Percentiles rank a stretch among this genome's conserved stretches.
Evolutionary conservation across 306 rosid genomes (phyloP).

Genomic region (Inga laurina): DNA sequence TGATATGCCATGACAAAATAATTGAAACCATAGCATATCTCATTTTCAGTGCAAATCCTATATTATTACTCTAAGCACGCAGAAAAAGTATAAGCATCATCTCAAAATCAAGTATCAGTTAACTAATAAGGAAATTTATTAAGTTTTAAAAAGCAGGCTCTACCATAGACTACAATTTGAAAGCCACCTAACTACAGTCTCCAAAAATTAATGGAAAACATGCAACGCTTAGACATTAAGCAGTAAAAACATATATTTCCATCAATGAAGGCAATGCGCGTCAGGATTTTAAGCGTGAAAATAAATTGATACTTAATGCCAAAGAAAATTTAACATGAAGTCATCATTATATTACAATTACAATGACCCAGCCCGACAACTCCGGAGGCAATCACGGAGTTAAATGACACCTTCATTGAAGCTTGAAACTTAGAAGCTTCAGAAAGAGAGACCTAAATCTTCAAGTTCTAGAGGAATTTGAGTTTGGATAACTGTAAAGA

Average conservation of each 20-base stretch:
- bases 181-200: not conserved
- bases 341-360: not conserved
- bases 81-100: not conserved
- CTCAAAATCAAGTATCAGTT: not conserved
- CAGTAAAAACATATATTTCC: not conserved
- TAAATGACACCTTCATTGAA: not conserved
- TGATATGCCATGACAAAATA: not conserved
- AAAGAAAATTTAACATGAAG: not conserved
- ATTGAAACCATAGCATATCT: not conserved
- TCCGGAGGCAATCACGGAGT: not conserved
- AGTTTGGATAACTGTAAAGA: not conserved
- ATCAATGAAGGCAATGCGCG: not conserved
- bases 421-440: not conserved
- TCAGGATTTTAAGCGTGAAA: not conserved
- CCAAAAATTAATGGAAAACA: not conserved
- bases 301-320: not conserved
- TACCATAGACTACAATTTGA: not conserved
- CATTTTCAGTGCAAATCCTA: not conserved
- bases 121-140: not conserved
- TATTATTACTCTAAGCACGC: not conserved
- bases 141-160: not conserved
- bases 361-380: not conserved
- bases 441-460: conserved; percentile 8
- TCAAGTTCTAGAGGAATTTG: not conserved
- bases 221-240: not conserved